Percentiles rank a stretch among this genome's conserved stretches.
Evolutionary conservation across 164 flowering plant genomes (phyloP).

Genomic region (Tetrastigma voinierianum): DNA sequence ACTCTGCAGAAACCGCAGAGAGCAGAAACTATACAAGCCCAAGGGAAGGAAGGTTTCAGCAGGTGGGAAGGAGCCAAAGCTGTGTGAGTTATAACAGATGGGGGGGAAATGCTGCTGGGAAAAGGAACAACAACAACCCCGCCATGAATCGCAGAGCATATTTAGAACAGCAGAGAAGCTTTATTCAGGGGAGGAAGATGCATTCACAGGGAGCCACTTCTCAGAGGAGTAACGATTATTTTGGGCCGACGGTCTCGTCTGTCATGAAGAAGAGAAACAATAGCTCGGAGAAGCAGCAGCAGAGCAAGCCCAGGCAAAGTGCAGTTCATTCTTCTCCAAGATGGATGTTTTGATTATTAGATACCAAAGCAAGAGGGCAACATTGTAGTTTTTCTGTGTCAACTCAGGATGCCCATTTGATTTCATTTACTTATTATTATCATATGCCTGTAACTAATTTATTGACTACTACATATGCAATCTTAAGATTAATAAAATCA

Average conservation of each 20-base stretch:
- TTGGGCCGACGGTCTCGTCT: constrained; percentile 87
- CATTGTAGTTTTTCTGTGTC: constrained; percentile 9
- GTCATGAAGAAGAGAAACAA: constrained; percentile 81
- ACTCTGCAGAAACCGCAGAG: constrained; percentile 99
- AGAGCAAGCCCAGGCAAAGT: constrained; percentile 42
- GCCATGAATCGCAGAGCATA: constrained; percentile 36
- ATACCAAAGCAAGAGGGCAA: constrained; percentile 9
- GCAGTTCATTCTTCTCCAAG: constrained; percentile 72
- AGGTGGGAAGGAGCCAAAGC: constrained; percentile 92
- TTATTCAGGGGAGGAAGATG: constrained; percentile 60
- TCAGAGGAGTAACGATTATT: constrained; percentile 75
- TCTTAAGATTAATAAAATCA: too few relatives aligned
- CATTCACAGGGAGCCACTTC: constrained; percentile 74
- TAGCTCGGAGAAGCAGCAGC: constrained; percentile 45
- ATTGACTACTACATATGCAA: constrained; percentile 8
- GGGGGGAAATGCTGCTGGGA: constrained; percentile 55
- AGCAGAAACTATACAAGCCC: constrained; percentile 86
- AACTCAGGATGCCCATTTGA: constrained; percentile 8
- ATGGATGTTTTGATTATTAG: constrained; percentile 67
- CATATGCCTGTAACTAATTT: constrained; percentile 30
- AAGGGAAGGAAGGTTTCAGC: constrained; percentile 60
- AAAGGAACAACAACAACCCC: too few relatives aligned
- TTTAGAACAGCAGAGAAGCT: constrained; percentile 62
- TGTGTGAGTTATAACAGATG: constrained; percentile 82
- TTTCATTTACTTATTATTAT: constrained; percentile 4